These are phyloP conservation scores for Pythium brachiatum DNA, from an alignment of 352 stramenopile genomes.

Conservation along the genomic window DNA sequence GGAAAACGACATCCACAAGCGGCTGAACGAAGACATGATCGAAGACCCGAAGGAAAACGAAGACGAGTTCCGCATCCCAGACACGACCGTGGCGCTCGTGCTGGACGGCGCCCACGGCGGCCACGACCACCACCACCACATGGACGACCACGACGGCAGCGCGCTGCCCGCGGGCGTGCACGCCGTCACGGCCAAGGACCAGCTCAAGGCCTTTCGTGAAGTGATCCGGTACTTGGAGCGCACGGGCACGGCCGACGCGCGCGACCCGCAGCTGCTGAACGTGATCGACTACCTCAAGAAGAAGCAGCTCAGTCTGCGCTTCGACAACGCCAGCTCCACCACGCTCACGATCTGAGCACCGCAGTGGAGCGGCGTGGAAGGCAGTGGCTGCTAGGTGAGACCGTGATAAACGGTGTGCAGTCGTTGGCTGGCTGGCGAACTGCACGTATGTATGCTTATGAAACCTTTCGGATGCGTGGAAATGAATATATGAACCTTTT, in stretches of 20 bases:
- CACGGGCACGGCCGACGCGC: slow-evolving; percentile 57
- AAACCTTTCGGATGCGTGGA: background rate
- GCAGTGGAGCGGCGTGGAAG: background rate
- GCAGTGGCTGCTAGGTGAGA: background rate
- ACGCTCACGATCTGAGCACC: slow-evolving; percentile 73
- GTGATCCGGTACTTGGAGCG: slow-evolving; percentile 85
- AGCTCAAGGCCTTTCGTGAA: slow-evolving; percentile 83
- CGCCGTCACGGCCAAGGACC: slow-evolving; percentile 63
- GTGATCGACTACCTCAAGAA: slow-evolving; percentile 88
- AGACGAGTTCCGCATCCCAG: slow-evolving; percentile 75
- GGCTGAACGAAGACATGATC: slow-evolving; percentile 87
- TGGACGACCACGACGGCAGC: slow-evolving; percentile 23
- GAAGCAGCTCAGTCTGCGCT: slow-evolving; percentile 84
- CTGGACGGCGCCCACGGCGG: slow-evolving; percentile 20
- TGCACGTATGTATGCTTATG: too few relatives aligned
- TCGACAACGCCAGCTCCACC: slow-evolving; percentile 83
- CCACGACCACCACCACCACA: slow-evolving; percentile 25
- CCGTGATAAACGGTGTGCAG: too few relatives aligned
- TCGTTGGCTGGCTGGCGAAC: too few relatives aligned
- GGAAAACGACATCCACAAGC: slow-evolving; percentile 89
- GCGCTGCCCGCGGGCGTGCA: slow-evolving; percentile 23
- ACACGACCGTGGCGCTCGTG: slow-evolving; percentile 39
- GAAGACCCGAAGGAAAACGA: slow-evolving; percentile 80
- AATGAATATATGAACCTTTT: background rate
- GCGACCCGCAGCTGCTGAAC: slow-evolving; percentile 67